phyloP scores from a whole-genome alignment of 208 protist species.

The Leishmania tarentolae region DNA sequence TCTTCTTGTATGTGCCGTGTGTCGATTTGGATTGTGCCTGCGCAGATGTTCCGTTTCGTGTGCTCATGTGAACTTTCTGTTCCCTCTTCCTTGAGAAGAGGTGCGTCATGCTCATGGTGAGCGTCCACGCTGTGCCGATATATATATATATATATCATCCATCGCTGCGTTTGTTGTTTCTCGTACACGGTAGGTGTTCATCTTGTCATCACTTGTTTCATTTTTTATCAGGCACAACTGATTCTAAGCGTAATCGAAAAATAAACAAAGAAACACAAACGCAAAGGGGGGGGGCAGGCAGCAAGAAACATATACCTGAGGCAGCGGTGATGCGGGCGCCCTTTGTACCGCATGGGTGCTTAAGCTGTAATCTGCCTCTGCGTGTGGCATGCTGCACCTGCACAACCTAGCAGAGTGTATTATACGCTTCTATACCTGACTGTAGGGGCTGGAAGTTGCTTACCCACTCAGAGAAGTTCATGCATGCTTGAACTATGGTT shows the following conservation, averaged over 20 bases:
- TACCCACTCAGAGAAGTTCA: not conserved
- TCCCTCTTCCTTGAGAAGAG: not conserved
- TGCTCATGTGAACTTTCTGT: not conserved
- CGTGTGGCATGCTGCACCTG: not conserved
- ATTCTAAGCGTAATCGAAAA: not conserved
- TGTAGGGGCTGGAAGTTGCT: not conserved
- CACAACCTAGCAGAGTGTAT: not conserved
- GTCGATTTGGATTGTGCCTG: not conserved
- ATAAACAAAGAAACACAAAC: not conserved
- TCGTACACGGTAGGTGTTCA: not conserved
- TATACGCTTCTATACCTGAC: not conserved
- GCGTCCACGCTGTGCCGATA: not conserved
- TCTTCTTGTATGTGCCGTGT: not conserved
- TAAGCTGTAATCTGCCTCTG: not conserved
- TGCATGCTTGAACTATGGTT: not conserved
- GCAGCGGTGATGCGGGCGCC: not conserved
- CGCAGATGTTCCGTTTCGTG: not conserved
- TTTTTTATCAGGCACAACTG: not conserved
- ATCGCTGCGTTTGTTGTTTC: not conserved
- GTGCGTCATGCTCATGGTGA: not conserved
- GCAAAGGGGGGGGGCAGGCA: not conserved
- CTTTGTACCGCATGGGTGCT: not conserved
- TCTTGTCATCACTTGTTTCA: not conserved
- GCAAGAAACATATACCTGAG: not conserved
- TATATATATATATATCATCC: not conserved